Evolutionary conservation across 805 yeast species (phyloP).

Genomic region (Lachancea nothofagi): DNA sequence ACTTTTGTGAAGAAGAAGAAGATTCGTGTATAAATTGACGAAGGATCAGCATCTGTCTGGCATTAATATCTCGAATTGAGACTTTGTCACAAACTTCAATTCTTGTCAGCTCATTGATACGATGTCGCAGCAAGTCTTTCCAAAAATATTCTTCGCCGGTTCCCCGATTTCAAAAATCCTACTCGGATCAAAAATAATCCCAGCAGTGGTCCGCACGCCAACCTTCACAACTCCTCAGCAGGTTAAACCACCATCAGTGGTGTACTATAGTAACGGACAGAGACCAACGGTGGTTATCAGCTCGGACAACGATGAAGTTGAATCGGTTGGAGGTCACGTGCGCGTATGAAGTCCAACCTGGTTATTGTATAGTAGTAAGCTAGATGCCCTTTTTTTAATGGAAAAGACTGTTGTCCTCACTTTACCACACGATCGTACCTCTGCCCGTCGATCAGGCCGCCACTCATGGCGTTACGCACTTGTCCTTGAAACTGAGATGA

Average conservation of each 20-base stretch:
- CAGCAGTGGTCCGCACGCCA: too few species aligned
- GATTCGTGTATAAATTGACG: not conserved
- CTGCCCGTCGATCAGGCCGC: constrained; percentile 55
- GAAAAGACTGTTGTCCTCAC: not conserved
- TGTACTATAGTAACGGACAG: constrained; percentile 5
- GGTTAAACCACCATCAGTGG: too few species aligned
- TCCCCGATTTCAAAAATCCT: too few species aligned
- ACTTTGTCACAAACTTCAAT: too few species aligned
- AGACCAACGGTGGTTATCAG: constrained; percentile 20
- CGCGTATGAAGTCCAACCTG: too few species aligned
- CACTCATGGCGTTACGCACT: constrained; percentile 64
- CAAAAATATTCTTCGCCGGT: not conserved
- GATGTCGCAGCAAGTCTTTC: not conserved
- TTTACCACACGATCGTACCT: constrained; percentile 55
- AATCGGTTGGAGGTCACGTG: constrained; percentile 25
- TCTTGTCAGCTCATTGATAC: too few species aligned
- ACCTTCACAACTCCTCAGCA: not conserved
- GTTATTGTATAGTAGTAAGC: too few species aligned
- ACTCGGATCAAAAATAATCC: too few species aligned
- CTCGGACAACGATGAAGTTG: constrained; percentile 26
- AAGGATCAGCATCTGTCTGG: not conserved
- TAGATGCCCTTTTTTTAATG: too few species aligned
- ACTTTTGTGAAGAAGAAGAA: too few species aligned
- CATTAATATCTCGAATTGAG: too few species aligned
- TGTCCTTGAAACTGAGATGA: constrained; percentile 46